These are phyloP conservation scores for Kandelia obovata DNA, from an alignment of 345 rosid genomes.

Conservation along the genomic window DNA sequence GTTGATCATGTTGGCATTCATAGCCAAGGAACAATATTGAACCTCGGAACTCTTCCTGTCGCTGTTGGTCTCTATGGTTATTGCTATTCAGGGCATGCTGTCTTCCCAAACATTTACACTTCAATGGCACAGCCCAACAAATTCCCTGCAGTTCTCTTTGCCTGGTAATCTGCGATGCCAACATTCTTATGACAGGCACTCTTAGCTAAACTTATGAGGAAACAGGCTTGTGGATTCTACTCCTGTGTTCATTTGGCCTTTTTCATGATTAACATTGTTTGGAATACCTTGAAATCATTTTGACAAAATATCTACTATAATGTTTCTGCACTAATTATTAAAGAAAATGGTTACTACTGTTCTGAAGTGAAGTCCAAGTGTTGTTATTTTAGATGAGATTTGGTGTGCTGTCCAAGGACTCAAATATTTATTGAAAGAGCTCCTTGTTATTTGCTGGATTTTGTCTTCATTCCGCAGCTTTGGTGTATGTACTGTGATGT, in stretches of 20 bases:
- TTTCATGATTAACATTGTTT: too few relatives aligned
- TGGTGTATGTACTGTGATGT: constrained; percentile 62
- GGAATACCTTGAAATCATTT: too few relatives aligned
- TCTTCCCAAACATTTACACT: constrained; percentile 89
- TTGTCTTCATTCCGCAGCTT: constrained; percentile 45
- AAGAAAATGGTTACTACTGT: too few relatives aligned
- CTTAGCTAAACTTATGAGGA: background rate
- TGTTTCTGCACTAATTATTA: too few relatives aligned
- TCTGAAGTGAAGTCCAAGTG: too few relatives aligned
- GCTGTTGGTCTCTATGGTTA: constrained; percentile 93
- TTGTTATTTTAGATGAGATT: too few relatives aligned
- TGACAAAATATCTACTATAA: too few relatives aligned
- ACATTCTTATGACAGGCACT: background rate
- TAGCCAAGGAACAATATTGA: constrained; percentile 60
- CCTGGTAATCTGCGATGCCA: constrained; percentile 43
- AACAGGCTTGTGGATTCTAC: background rate
- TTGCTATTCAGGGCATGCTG: constrained; percentile 97
- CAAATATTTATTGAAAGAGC: too few relatives aligned
- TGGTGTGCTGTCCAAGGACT: too few relatives aligned
- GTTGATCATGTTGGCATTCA: constrained; percentile 69
- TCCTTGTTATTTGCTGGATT: background rate
- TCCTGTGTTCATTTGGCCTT: background rate
- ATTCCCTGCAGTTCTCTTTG: constrained; percentile 64
- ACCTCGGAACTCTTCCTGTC: constrained; percentile 76
- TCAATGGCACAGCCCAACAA: constrained; percentile 82